Percentiles rank a stretch among this genome's conserved stretches.
Evolutionary conservation across 768 basidiomycete species (phyloP).

Genomic region (Inosperma sp.): DNA sequence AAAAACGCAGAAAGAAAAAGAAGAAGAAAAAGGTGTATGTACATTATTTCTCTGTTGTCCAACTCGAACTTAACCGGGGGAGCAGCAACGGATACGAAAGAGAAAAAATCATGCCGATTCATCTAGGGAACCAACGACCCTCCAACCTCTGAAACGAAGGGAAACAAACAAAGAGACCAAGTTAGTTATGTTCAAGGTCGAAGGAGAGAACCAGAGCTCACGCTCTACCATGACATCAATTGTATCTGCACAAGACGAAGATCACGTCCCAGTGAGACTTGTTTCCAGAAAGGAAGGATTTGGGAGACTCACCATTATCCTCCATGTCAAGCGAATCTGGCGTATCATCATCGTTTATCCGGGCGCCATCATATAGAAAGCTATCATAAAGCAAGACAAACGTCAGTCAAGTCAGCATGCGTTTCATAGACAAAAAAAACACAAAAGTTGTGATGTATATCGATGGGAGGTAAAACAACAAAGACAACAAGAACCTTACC

Average conservation of each 20-base stretch:
- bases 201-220: constrained; percentile 42
- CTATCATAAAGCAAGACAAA: constrained; percentile 40
- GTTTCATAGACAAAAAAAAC: background rate
- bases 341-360: constrained; percentile 88
- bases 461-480: constrained; percentile 4
- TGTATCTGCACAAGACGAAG: constrained; percentile 49
- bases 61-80: background rate
- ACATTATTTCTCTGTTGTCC: too few relatives aligned
- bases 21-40: too few relatives aligned
- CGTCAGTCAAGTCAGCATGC: too few relatives aligned
- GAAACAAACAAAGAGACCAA: constrained; percentile 1
- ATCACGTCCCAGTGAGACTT: constrained; percentile 7
- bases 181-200: too few relatives aligned
- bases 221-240: constrained; percentile 98
- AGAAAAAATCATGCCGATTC: background rate
- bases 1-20: too few relatives aligned
- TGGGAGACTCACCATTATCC: constrained; percentile 59
- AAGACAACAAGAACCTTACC: constrained; percentile 47
- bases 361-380: constrained; percentile 84
- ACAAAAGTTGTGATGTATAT: background rate
- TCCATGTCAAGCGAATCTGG: constrained; percentile 84
- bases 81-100: background rate
- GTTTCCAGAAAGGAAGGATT: background rate
- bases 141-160: constrained; percentile 39
- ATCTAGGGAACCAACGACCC: constrained; percentile 28